Percentiles rank a stretch among this genome's conserved stretches.
Conservation (phyloP, 2,329 filamentous ascomycete species). For the Botryotinia calthae region DNA sequence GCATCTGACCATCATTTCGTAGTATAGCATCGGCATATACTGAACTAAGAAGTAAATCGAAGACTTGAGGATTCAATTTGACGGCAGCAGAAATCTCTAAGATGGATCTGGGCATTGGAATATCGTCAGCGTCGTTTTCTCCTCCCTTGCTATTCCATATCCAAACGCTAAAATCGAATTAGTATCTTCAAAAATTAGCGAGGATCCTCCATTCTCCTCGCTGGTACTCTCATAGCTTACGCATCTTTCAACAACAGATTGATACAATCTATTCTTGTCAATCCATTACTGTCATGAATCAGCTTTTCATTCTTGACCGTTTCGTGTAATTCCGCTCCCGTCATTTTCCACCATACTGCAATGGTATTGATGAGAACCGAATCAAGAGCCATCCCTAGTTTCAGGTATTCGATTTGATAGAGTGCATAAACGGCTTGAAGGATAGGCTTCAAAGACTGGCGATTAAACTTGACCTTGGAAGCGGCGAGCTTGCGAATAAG, state of each 20-base stretch:
- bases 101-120: neutral
- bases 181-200: neutral
- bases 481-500: neutral
- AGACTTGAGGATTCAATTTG: neutral
- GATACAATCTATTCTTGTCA: neutral
- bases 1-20: accelerated
- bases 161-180: neutral
- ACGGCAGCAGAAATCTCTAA: neutral
- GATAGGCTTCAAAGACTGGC: neutral
- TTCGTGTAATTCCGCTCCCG: neutral
- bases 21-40: neutral
- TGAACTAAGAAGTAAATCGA: neutral
- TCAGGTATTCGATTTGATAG: neutral
- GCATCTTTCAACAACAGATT: neutral
- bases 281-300: neutral
- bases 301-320: neutral
- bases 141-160: neutral
- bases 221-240: neutral
- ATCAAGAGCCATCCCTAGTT: neutral
- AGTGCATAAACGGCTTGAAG: neutral
- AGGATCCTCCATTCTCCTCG: neutral
- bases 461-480: neutral
- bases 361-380: neutral
- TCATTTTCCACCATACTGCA: neutral
- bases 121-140: neutral